phyloP scores from a whole-genome alignment of 2,329 filamentous ascomycete genomes.

The Xylogone sp. region DNA sequence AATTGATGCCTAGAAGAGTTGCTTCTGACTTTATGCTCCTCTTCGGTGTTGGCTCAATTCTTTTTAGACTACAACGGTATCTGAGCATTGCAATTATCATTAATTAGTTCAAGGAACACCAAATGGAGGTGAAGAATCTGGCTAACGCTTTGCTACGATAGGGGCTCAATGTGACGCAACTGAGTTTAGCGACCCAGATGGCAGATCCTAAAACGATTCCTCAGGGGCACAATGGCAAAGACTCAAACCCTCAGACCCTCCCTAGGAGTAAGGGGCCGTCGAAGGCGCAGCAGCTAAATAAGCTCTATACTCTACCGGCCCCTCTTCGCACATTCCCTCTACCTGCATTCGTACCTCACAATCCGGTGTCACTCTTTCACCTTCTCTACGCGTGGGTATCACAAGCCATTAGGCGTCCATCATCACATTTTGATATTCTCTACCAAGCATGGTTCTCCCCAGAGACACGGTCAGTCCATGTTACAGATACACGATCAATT shows the following conservation, averaged over 20 bases:
- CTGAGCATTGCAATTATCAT: slow-evolving; percentile 57
- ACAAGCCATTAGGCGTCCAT: slow-evolving; percentile 63
- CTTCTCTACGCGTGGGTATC: slow-evolving; percentile 73
- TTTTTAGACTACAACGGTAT: slow-evolving; percentile 94
- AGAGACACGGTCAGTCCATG: slow-evolving; percentile 76
- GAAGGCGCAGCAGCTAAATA: slow-evolving; percentile 47
- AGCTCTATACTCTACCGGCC: slow-evolving; percentile 78
- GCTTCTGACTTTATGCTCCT: slow-evolving; percentile 45
- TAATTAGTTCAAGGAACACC: neutral
- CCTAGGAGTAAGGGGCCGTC: slow-evolving; percentile 11
- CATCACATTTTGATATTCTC: slow-evolving; percentile 58
- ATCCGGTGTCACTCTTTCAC: slow-evolving; percentile 83
- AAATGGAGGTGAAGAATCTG: slow-evolving; percentile 2
- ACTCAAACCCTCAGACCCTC: slow-evolving; percentile 3
- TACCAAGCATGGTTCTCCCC: slow-evolving; percentile 78
- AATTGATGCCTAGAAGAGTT: slow-evolving; percentile 50
- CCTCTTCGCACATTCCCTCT: slow-evolving; percentile 81
- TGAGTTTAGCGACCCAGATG: slow-evolving; percentile 19
- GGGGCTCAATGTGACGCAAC: neutral
- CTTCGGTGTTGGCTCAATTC: slow-evolving; percentile 63
- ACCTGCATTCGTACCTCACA: slow-evolving; percentile 85
- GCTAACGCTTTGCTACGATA: slow-evolving; percentile 10
- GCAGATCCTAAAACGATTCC: slow-evolving; percentile 8
- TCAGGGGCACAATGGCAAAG: slow-evolving; percentile 5
- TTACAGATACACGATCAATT: slow-evolving; percentile 72